These are phyloP conservation scores for Russula dissimulans DNA, from an alignment of 768 basidiomycete genomes.

Conservation along the genomic window DNA sequence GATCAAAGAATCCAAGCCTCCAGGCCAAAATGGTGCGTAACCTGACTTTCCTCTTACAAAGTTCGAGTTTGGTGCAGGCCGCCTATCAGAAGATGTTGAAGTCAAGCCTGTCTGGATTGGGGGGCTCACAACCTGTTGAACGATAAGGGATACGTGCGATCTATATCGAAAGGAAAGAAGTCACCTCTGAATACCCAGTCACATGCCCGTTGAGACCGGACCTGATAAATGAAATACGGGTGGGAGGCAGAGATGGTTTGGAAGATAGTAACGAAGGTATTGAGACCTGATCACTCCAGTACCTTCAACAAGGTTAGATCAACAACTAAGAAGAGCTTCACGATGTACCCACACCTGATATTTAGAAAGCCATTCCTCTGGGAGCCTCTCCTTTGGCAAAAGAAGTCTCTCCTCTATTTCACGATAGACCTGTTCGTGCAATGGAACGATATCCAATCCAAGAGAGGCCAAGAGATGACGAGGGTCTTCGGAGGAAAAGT, in stretches of 20 bases:
- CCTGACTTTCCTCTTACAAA: constrained; percentile 94
- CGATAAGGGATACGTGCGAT: not conserved
- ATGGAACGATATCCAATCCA: constrained; percentile 47
- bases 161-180: not conserved
- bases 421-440: constrained; percentile 47
- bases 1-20: constrained; percentile 68
- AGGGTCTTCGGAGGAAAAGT: constrained; percentile 27
- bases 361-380: constrained; percentile 60
- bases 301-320: constrained; percentile 34
- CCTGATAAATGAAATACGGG: constrained; percentile 62
- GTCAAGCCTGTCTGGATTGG: constrained; percentile 61
- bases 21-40: constrained; percentile 89
- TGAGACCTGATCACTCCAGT: constrained; percentile 58
- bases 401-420: constrained; percentile 72
- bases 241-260: constrained; percentile 67
- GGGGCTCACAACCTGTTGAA: constrained; percentile 43
- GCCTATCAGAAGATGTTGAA: constrained; percentile 78
- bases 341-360: constrained; percentile 68
- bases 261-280: constrained; percentile 55
- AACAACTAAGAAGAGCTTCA: constrained; percentile 10
- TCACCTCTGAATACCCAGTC: constrained; percentile 73
- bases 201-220: constrained; percentile 73
- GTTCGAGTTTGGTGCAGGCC: constrained; percentile 65
- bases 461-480: constrained; percentile 43
- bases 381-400: constrained; percentile 55